Percentiles rank a stretch among this genome's conserved stretches.
Evolutionary conservation across 2,329 filamentous ascomycete species (phyloP).

Genomic region (Colletotrichum noveboracense): DNA sequence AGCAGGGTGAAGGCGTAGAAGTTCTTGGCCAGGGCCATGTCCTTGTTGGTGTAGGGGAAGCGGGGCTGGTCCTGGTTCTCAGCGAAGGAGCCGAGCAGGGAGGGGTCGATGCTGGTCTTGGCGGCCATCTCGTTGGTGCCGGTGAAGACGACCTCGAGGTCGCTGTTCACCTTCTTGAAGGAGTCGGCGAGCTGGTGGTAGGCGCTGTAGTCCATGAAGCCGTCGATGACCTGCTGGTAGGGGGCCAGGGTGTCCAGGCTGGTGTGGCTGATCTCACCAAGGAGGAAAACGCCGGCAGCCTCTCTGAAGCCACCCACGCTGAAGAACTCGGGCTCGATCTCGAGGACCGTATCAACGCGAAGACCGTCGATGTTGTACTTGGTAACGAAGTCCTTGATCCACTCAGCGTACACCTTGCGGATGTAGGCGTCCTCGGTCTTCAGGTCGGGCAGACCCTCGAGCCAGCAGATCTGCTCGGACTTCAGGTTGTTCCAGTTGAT

Average conservation of each 20-base stretch:
- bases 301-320: constrained; percentile 48
- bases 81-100: constrained; percentile 45
- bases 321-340: constrained; percentile 66
- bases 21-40: constrained; percentile 64
- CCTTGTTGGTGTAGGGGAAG: constrained; percentile 51
- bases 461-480: constrained; percentile 57
- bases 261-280: constrained; percentile 66
- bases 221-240: constrained; percentile 59
- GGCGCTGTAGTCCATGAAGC: constrained; percentile 65
- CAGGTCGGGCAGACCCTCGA: constrained; percentile 65
- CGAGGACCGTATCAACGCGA: constrained; percentile 66
- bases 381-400: constrained; percentile 62
- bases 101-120: constrained; percentile 28
- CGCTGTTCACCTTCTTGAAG: neutral
- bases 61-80: constrained; percentile 66
- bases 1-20: constrained; percentile 65
- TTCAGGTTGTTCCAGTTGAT: constrained; percentile 59
- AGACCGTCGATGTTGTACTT: constrained; percentile 70
- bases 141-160: constrained; percentile 34
- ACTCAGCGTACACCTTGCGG: constrained; percentile 56
- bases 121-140: constrained; percentile 18
- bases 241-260: constrained; percentile 53
- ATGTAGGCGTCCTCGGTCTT: constrained; percentile 58
- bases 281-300: constrained; percentile 61
- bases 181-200: constrained; percentile 37